Evolutionary conservation across 768 basidiomycete species (phyloP), one percentile per base, ranked within the genome.

Genomic region (Mycena galopus): DNA sequence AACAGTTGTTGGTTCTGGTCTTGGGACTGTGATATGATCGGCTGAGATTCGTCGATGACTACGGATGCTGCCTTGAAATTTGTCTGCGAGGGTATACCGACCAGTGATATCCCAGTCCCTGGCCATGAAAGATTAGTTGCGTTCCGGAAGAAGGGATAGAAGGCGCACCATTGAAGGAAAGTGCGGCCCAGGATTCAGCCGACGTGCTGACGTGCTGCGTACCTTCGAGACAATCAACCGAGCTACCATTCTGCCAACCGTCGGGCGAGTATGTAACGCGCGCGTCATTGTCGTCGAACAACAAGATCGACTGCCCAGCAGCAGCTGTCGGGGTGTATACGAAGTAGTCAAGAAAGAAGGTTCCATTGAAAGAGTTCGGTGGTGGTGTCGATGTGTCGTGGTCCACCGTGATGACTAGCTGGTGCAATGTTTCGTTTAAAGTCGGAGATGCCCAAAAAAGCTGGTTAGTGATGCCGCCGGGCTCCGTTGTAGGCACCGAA

Each of bases 301-400:
- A 23, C 50, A 51, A 1, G 9, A 37, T 66, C n/a, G n/a, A n/a
- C 37, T 39, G 42, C 8, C 56, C 65, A 30, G 56, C 37, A 58
- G 56, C 23, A 17, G 55, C 21, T 30, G 56, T 17, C 12, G 65
- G 32, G 29, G 30, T 47, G 39, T 57, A 66, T 17, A 66, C n/a
- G 37, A 66, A 44, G 27, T 66, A 66, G 39, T 66, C 65, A 25
- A 66, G 56, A 14, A 44, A 58, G 23, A 66, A 25, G 25, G 23
- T 51, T 12, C 50, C 0, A 23, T 27, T 14, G 8, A 25, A 23
- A 21, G 21, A 10, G 27, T 25, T 27, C n/a, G 0, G 21, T 47
- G 21, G 50, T 1, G 2, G 8, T 11, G n/a, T n/a, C 1, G 50
- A 27, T 4, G 50, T 2, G 25, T 51, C 50, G 12, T 51, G 23